These are phyloP conservation scores for Escovopsis sp. DNA, from an alignment of 2,329 filamentous ascomycete genomes.

Conservation along the genomic window DNA sequence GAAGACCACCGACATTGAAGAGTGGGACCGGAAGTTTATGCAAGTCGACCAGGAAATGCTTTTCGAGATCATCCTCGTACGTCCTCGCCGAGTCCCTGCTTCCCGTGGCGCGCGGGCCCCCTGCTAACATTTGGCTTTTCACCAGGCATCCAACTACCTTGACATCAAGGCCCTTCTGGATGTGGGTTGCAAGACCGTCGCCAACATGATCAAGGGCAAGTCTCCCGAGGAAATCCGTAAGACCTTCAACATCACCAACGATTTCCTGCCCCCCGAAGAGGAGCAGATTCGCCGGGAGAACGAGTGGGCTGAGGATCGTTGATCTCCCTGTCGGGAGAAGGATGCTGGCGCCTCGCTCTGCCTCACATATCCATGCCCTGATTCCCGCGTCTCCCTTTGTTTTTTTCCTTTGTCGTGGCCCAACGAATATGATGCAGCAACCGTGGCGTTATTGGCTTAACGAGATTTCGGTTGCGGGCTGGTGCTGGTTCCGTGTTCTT, in stretches of 20 bases:
- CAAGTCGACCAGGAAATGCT: slow-evolving; percentile 99
- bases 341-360: background rate
- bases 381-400: no score
- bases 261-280: slow-evolving; percentile 97
- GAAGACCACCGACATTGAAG: slow-evolving; percentile 97
- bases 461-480: slow-evolving; percentile 5
- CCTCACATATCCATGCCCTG: no score
- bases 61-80: slow-evolving; percentile 93
- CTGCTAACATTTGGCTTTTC: slow-evolving; percentile 9
- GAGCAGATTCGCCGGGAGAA: slow-evolving; percentile 92
- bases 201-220: slow-evolving; percentile 99
- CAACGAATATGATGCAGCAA: slow-evolving; percentile 2
- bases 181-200: slow-evolving; percentile 97
- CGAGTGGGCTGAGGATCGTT: slow-evolving; percentile 79
- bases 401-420: no score
- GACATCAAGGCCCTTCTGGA: slow-evolving; percentile 97
- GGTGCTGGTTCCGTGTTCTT: slow-evolving; percentile 1
- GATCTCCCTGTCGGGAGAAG: slow-evolving; percentile 14
- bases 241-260: slow-evolving; percentile 99
- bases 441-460: slow-evolving; percentile 9
- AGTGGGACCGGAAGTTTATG: slow-evolving; percentile 99
- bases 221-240: slow-evolving; percentile 98
- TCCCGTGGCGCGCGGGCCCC: background rate
- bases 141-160: slow-evolving; percentile 87
- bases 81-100: slow-evolving; percentile 16